Percentiles rank a stretch among this genome's conserved stretches.
Evolutionary conservation across 305 asterid genomes (phyloP).

Genomic region (Rubia balearica): DNA sequence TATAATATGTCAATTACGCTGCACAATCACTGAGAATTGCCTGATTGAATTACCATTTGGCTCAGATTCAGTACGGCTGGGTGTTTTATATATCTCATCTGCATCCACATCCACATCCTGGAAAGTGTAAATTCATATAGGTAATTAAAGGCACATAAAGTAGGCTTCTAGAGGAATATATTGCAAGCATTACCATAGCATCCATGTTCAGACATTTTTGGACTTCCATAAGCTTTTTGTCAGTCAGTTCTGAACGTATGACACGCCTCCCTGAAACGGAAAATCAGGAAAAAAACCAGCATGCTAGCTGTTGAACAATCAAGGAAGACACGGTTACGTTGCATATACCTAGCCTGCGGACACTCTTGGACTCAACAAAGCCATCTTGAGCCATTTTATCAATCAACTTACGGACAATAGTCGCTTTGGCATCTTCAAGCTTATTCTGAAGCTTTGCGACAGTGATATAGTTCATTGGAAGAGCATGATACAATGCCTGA

Average conservation of each 20-base stretch:
- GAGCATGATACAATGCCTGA: constrained; percentile 89
- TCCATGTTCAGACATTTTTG: constrained; percentile 47
- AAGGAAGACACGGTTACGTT: constrained; percentile 10
- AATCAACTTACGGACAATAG: constrained; percentile 64
- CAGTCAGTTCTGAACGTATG: constrained; percentile 76
- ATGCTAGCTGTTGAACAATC: constrained; percentile 8
- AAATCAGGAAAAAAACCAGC: too few relatives aligned
- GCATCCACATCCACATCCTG: constrained; percentile 42
- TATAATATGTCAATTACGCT: not conserved
- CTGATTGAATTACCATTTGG: constrained; percentile 19
- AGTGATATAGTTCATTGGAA: constrained; percentile 61
- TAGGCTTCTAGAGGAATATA: not conserved
- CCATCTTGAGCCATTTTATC: constrained; percentile 88
- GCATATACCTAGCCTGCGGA: constrained; percentile 68
- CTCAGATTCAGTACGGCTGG: constrained; percentile 31
- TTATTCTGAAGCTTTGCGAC: constrained; percentile 63
- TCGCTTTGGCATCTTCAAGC: constrained; percentile 55
- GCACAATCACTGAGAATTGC: not conserved
- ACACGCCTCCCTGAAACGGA: constrained; percentile 72
- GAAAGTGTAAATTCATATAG: constrained; percentile 14
- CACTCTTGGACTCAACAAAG: constrained; percentile 56
- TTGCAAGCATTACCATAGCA: constrained; percentile 37
- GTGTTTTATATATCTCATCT: constrained; percentile 35
- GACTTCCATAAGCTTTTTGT: constrained; percentile 62
- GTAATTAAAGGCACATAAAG: constrained; percentile 8